These are phyloP conservation scores for Hypoxylon sp. DNA, from an alignment of 2,329 filamentous ascomycete species.

Conservation along the genomic window DNA sequence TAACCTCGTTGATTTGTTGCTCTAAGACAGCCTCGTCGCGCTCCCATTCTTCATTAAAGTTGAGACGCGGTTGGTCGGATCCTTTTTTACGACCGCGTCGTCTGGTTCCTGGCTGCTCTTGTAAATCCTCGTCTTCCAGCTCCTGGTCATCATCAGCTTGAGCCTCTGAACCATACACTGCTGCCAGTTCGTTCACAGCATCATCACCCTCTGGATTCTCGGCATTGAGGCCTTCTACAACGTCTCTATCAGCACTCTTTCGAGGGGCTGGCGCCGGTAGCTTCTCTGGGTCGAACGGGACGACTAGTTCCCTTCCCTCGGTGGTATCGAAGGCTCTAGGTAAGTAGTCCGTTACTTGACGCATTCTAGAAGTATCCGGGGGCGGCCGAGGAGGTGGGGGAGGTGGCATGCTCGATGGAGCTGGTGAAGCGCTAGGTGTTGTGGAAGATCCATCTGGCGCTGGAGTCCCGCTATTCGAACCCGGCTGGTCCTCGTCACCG, in stretches of 20 bases:
- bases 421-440: slow-evolving; percentile 44
- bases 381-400: slow-evolving; percentile 53
- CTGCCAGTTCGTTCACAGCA: slow-evolving; percentile 61
- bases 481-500: slow-evolving; percentile 48
- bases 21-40: slow-evolving; percentile 76
- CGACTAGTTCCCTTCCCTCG: slow-evolving; percentile 50
- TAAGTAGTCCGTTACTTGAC: slow-evolving; percentile 52
- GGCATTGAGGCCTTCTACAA: slow-evolving; percentile 50
- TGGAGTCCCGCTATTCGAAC: slow-evolving; percentile 27
- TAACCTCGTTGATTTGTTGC: slow-evolving; percentile 77
- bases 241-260: slow-evolving; percentile 45
- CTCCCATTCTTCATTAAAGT: slow-evolving; percentile 74
- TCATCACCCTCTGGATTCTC: slow-evolving; percentile 58
- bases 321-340: slow-evolving; percentile 51
- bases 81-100: slow-evolving; percentile 52
- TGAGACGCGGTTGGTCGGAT: slow-evolving; percentile 60
- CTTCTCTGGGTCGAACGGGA: slow-evolving; percentile 52
- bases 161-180: slow-evolving; percentile 55
- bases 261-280: slow-evolving; percentile 48
- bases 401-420: slow-evolving; percentile 51
- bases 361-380: slow-evolving; percentile 51
- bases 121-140: slow-evolving; percentile 51
- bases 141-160: slow-evolving; percentile 55
- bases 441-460: slow-evolving; percentile 22
- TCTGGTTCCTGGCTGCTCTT: slow-evolving; percentile 32